Evolutionary conservation across 2,329 filamentous ascomycete genomes (phyloP), one percentile per base, ranked within the genome.

Genomic region (Acrocalymma vagum): DNA sequence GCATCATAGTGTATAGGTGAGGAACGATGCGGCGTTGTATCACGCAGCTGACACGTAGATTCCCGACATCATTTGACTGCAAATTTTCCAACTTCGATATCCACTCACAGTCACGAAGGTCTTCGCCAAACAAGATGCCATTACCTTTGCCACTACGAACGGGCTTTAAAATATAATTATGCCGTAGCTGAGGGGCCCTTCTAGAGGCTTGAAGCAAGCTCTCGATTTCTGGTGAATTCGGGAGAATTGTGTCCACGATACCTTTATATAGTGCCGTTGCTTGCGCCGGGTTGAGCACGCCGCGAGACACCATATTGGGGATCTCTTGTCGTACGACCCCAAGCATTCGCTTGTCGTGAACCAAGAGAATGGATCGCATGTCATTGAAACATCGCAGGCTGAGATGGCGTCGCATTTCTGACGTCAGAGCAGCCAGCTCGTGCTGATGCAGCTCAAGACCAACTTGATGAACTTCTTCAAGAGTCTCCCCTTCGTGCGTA

Each of bases 261-360:
- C n/a, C n/a, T n/a, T n/a, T n/a, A n/a, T n/a, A n/a, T 33, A 35
- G 17, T 25, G 32, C 32, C 16, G 25, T 15, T 11, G 32, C 32
- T 4, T 35, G 32, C 16, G 22, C 27, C 32, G 25, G 17, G 21
- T 15, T 26, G 13, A 35, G 15, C 20, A 35, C 22, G 22, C 16
- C 14, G 20, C 32, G 32, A 35, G 13, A 13, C 32, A 17, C 20
- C 21, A 35, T 25, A 17, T 35, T 35, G 21, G 22, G 20, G 8
- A 35, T 35, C n/a, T 35, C 32, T n/a, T 35, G 22, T 8, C 32
- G 32, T 6, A 35, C 14, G 23, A 35, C 20, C 10, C 32, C 32
- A 35, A 35, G 32, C 32, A 35, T 35, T 13, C 32, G 21, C 22
- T 35, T 35, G 23, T 35, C 32, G 23, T 35, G 32, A 27, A 35